Evolutionary conservation across 2,329 filamentous ascomycete species (phyloP).

Genomic region (Hymenotorrendiella dingleyae): DNA sequence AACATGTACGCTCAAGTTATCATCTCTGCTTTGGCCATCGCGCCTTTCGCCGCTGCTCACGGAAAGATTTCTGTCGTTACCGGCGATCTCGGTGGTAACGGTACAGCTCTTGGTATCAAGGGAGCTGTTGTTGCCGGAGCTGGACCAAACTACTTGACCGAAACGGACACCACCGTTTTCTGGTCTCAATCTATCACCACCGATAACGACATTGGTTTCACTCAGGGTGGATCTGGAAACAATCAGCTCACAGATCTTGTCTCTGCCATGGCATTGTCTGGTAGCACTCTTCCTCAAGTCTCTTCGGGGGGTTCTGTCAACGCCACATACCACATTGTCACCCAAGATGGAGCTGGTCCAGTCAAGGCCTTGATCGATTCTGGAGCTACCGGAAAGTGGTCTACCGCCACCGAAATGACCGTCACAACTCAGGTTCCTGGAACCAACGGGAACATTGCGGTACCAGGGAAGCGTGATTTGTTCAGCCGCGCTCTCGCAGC

Average conservation of each 20-base stretch:
- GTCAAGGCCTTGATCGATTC: conserved; percentile 55
- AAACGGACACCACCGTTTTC: conserved; percentile 43
- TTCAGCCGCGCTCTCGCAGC: conserved; percentile 23
- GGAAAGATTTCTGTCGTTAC: conserved; percentile 50
- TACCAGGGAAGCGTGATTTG: conserved; percentile 24
- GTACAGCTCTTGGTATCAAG: conserved; percentile 37
- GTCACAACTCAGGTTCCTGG: conserved; percentile 50
- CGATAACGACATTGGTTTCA: conserved; percentile 53
- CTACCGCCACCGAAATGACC: conserved; percentile 45
- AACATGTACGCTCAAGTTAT: conserved; percentile 24
- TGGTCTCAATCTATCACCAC: conserved; percentile 46
- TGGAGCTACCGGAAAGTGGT: conserved; percentile 46
- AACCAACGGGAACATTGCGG: conserved; percentile 32
- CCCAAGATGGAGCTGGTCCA: conserved; percentile 56
- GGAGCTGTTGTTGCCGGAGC: conserved; percentile 37
- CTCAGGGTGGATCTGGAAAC: conserved; percentile 45
- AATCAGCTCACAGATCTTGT: conserved; percentile 52
- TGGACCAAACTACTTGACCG: conserved; percentile 37
- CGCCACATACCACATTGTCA: conserved; percentile 64
- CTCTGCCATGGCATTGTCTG: conserved; percentile 51
- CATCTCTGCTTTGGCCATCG: conserved; percentile 38
- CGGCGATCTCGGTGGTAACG: conserved; percentile 38
- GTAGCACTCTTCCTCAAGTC: conserved; percentile 52
- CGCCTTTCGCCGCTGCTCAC: conserved; percentile 55
- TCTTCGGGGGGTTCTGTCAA: conserved; percentile 47